Evolutionary conservation across 2,329 filamentous ascomycete species (phyloP).

Genomic region (Geoglossum cookeanum): DNA sequence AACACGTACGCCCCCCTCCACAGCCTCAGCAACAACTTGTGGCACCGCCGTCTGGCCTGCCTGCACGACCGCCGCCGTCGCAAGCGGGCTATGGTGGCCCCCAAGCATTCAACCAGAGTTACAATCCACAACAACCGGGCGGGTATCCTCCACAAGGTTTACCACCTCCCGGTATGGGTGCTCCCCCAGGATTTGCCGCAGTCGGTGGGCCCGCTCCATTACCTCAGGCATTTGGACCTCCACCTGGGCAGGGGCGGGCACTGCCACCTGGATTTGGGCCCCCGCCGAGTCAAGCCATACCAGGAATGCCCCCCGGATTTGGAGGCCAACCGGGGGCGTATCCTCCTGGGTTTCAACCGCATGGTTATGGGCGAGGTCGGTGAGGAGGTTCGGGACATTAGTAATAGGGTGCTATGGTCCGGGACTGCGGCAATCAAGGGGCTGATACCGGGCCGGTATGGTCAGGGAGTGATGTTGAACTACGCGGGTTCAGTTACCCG

Average conservation of each 20-base stretch:
- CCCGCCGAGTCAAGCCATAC: conserved; percentile 7
- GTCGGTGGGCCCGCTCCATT: conserved; percentile 13
- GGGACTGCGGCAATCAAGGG: neutral
- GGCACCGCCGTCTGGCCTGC: conserved; percentile 33
- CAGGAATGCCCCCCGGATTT: conserved; percentile 23
- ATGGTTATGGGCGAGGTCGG: conserved; percentile 3
- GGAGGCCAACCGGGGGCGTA: conserved; percentile 15
- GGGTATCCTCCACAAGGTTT: conserved; percentile 18
- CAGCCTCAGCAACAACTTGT: conserved; percentile 33
- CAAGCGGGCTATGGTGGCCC: conserved; percentile 50
- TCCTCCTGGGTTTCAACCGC: conserved; percentile 4
- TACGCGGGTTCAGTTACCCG: neutral
- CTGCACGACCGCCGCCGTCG: conserved; percentile 50
- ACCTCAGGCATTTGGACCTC: conserved; percentile 27
- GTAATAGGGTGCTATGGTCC: neutral
- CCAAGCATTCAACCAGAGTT: conserved; percentile 29
- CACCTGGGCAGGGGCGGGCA: conserved; percentile 12
- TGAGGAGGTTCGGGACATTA: neutral
- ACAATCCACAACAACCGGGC: conserved; percentile 17
- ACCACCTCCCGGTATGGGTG: conserved; percentile 10
- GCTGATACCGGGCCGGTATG: neutral
- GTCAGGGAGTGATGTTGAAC: neutral
- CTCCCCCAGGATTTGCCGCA: conserved; percentile 8
- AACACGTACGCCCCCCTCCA: conserved; percentile 27
- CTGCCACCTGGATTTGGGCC: conserved; percentile 25